phyloP scores from a whole-genome alignment of 805 yeast species.

The Candida nitratophila region DNA sequence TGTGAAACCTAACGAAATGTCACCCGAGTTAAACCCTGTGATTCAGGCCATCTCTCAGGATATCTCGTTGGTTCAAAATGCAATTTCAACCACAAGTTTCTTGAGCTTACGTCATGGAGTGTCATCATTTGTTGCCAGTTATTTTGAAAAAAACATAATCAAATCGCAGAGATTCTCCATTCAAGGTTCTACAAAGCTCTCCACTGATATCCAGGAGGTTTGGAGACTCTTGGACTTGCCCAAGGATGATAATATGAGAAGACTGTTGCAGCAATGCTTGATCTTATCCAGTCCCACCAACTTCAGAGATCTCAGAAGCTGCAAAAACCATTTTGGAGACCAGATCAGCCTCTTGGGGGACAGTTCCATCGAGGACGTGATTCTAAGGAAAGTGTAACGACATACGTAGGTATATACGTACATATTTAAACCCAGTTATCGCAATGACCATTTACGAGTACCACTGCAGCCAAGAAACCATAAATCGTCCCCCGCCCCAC shows the following conservation, averaged over 20 bases:
- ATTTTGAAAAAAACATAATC: slow-evolving; percentile 31
- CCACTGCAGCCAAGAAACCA: no score
- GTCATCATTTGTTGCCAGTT: slow-evolving; percentile 23
- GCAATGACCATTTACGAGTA: no score
- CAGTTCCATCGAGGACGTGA: background rate
- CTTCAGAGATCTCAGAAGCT: background rate
- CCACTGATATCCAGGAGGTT: slow-evolving; percentile 23
- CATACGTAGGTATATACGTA: no score
- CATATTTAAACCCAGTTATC: background rate
- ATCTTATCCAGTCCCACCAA: background rate
- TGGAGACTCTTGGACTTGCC: slow-evolving; percentile 20
- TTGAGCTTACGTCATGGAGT: slow-evolving; percentile 18
- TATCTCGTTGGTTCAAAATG: slow-evolving; percentile 21
- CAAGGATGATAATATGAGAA: slow-evolving; percentile 8
- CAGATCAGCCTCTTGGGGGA: background rate
- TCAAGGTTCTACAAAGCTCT: slow-evolving; percentile 28
- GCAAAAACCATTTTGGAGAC: background rate
- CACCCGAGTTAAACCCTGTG: slow-evolving; percentile 18
- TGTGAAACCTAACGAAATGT: slow-evolving; percentile 6
- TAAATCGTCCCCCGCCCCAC: no score
- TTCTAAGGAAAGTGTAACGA: background rate
- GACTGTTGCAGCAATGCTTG: background rate
- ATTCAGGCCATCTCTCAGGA: slow-evolving; percentile 20
- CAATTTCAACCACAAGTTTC: slow-evolving; percentile 25
- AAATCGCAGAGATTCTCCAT: slow-evolving; percentile 29